Evolutionary conservation across 768 basidiomycete species (phyloP).

Genomic region (Gloeophyllum trabeum): DNA sequence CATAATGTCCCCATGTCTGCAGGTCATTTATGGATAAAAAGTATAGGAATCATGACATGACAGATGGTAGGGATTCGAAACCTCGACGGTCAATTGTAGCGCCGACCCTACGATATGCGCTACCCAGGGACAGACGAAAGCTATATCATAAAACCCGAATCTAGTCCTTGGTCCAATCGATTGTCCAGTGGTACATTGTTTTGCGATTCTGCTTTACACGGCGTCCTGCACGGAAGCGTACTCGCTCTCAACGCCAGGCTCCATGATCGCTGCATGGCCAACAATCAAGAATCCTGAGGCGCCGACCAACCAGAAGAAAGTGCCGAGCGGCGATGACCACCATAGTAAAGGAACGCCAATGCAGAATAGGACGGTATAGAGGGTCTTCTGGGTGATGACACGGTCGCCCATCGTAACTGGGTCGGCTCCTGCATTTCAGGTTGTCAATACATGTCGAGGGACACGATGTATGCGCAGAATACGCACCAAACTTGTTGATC

Average conservation of each 20-base stretch:
- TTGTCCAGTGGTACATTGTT: too few species aligned
- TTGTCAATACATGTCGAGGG: constrained; percentile 1
- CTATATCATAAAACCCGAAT: too few species aligned
- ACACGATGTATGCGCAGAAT: neutral
- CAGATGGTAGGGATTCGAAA: too few species aligned
- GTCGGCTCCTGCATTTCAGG: constrained; percentile 52
- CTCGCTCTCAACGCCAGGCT: constrained; percentile 93
- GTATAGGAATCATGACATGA: too few species aligned
- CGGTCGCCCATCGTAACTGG: constrained; percentile 76
- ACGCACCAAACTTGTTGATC: constrained; percentile 83
- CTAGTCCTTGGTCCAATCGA: too few species aligned
- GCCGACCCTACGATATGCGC: too few species aligned
- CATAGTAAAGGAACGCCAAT: constrained; percentile 86
- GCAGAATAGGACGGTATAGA: constrained; percentile 84
- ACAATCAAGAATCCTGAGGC: constrained; percentile 78
- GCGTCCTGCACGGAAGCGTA: constrained; percentile 78
- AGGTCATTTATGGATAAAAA: too few species aligned
- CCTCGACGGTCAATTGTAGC: too few species aligned
- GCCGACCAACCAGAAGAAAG: constrained; percentile 93
- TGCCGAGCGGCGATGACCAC: constrained; percentile 62
- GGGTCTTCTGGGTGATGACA: constrained; percentile 78
- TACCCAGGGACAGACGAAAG: too few species aligned
- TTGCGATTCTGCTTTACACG: too few species aligned
- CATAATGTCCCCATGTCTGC: too few species aligned
- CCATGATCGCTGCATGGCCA: constrained; percentile 78